Evolutionary conservation across 1,139 yeast genomes (phyloP).

Genomic region (Candida sanyaensis): DNA sequence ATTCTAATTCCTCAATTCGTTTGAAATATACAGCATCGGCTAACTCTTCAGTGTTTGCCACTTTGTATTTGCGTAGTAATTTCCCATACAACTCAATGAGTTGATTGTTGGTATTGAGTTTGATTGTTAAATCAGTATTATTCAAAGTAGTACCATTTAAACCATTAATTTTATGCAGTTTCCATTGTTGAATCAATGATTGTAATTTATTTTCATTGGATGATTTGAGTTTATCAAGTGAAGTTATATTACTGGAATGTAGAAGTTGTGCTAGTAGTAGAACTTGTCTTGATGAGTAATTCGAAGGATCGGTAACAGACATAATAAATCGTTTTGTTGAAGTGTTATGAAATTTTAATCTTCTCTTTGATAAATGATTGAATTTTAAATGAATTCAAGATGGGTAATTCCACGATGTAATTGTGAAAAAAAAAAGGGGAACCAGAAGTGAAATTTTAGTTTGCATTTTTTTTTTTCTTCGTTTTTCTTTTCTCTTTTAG

Average conservation of each 20-base stretch:
- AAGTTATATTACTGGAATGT: slow-evolving; percentile 18
- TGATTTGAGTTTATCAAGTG: slow-evolving; percentile 12
- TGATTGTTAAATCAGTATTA: slow-evolving; percentile 7
- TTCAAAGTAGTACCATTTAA: slow-evolving; percentile 1
- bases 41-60: slow-evolving; percentile 20
- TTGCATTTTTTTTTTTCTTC: neutral
- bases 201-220: slow-evolving; percentile 11
- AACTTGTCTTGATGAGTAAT: slow-evolving; percentile 19
- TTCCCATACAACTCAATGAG: slow-evolving; percentile 18
- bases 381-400: neutral
- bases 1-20: slow-evolving; percentile 20
- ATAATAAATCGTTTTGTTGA: neutral
- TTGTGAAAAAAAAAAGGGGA: neutral
- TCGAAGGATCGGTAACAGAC: slow-evolving; percentile 10
- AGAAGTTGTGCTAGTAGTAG: slow-evolving; percentile 21
- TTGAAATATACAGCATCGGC: slow-evolving; percentile 21
- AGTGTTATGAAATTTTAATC: no score
- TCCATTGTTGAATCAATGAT: slow-evolving; percentile 17
- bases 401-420: neutral
- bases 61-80: slow-evolving; percentile 15
- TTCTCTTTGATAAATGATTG: no score
- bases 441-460: neutral
- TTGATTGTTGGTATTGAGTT: slow-evolving; percentile 15
- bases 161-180: slow-evolving; percentile 14
- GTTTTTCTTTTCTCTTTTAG: neutral